Conservation (phyloP, 148 eudicot species). For the Vaccinium vitisidaea region DNA sequence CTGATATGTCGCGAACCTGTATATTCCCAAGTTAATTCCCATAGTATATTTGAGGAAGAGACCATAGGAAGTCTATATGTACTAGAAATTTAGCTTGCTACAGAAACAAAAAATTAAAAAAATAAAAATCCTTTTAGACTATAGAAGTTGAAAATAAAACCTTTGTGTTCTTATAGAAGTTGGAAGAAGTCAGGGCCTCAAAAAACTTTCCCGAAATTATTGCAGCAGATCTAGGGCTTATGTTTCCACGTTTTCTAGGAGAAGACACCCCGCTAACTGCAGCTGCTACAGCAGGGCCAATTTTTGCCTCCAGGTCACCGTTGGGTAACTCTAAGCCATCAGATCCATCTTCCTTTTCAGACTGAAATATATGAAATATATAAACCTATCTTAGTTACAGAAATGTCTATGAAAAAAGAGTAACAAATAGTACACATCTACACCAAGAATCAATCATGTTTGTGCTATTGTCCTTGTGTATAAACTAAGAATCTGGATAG, state of each 20-base stretch:
- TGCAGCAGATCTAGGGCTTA: slow-evolving; percentile 73
- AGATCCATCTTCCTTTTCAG: slow-evolving; percentile 64
- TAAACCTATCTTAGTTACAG: background rate
- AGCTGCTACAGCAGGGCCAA: slow-evolving; percentile 47
- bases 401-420: background rate
- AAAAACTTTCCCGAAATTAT: slow-evolving; percentile 80
- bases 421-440: background rate
- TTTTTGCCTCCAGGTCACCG: slow-evolving; percentile 23
- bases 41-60: background rate
- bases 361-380: slow-evolving; percentile 35
- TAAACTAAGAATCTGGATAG: background rate
- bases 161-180: slow-evolving; percentile 81
- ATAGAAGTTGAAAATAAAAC: slow-evolving; percentile 27
- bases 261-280: slow-evolving; percentile 54
- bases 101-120: background rate
- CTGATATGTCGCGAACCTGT: slow-evolving; percentile 89
- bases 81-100: background rate
- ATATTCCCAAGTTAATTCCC: slow-evolving; percentile 3
- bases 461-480: background rate
- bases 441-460: background rate
- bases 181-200: slow-evolving; percentile 78
- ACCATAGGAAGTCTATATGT: background rate
- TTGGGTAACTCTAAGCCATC: slow-evolving; percentile 32
- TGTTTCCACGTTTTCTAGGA: slow-evolving; percentile 43
- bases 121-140: background rate